phyloP scores from a whole-genome alignment of 2,329 filamentous ascomycete genomes.

The Chaetothyriales sp. region DNA sequence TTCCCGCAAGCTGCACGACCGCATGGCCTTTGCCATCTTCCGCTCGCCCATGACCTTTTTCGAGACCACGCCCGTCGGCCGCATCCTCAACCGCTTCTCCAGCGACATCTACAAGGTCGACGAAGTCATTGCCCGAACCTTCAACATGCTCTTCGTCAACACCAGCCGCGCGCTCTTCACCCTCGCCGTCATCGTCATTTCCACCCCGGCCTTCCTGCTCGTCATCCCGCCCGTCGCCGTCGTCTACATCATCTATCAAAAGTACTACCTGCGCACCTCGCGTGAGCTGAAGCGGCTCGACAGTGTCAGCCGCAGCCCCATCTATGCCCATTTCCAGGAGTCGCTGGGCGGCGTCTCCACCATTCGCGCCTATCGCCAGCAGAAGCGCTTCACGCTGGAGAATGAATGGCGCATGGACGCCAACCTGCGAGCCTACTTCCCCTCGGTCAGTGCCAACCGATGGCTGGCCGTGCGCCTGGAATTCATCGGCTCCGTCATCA shows the following conservation, averaged over 20 bases:
- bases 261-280: conserved; percentile 92
- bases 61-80: conserved; percentile 89
- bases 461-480: conserved; percentile 93
- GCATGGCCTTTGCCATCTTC: conserved; percentile 96
- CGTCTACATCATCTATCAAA: conserved; percentile 84
- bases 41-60: conserved; percentile 98
- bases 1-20: conserved; percentile 87
- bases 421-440: conserved; percentile 88
- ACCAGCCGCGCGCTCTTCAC: conserved; percentile 66
- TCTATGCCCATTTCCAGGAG: conserved; percentile 97
- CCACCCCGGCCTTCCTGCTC: conserved; percentile 66
- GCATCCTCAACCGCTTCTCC: conserved; percentile 92
- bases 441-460: conserved; percentile 82
- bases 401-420: conserved; percentile 97
- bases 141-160: conserved; percentile 90
- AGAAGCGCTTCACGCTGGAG: conserved; percentile 73
- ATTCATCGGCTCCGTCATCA: conserved; percentile 89
- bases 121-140: conserved; percentile 86
- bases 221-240: conserved; percentile 68
- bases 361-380: conserved; percentile 86
- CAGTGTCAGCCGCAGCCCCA: conserved; percentile 87
- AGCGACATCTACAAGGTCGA: conserved; percentile 59
- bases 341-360: conserved; percentile 87
- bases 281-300: conserved; percentile 92
- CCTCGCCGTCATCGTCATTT: conserved; percentile 65